Conservation (phyloP, 139 green algal genomes). For the Tetradesmus obliquus region DNA sequence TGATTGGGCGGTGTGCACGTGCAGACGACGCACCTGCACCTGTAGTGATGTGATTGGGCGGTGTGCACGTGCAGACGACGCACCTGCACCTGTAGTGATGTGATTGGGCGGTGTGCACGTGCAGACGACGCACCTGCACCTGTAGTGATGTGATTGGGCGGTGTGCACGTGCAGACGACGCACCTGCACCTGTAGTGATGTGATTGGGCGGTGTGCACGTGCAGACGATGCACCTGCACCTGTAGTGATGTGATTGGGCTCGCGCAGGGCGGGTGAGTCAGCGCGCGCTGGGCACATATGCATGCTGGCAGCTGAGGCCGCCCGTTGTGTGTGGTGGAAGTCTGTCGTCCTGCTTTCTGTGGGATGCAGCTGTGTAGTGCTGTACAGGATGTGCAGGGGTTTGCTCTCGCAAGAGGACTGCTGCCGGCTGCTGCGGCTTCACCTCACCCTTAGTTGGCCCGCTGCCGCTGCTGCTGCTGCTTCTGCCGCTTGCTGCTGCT, state of each 20-base stretch:
- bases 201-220: constrained; percentile 50
- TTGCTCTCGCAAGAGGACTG: too few relatives aligned
- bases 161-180: background rate
- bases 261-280: background rate
- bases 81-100: background rate
- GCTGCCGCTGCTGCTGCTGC: background rate
- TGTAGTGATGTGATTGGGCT: background rate
- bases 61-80: background rate
- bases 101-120: background rate
- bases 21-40: background rate
- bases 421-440: too few relatives aligned
- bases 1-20: background rate
- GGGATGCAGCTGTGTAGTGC: too few relatives aligned
- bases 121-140: background rate
- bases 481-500: background rate
- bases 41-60: background rate
- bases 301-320: too few relatives aligned
- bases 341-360: too few relatives aligned
- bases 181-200: background rate
- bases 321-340: background rate
- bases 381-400: too few relatives aligned
- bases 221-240: background rate
- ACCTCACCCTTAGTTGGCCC: too few relatives aligned
- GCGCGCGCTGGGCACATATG: too few relatives aligned
- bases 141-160: background rate